Base-by-base conservation (phyloP, 208 protist species). In the Polymyxa betae region DNA sequence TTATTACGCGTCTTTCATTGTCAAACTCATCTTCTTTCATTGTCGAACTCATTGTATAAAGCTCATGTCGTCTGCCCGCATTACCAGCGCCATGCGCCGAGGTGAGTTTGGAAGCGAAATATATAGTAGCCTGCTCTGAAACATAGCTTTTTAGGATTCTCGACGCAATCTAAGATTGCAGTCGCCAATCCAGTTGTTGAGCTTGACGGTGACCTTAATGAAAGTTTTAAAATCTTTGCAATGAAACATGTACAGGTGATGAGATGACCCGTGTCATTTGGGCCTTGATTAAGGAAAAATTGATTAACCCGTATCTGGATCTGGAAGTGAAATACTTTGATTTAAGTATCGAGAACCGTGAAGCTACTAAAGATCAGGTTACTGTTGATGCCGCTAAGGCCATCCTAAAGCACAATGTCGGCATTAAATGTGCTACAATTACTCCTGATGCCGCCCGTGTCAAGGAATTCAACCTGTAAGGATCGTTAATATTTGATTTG, bases 191-290 rank as follows among this genome's bases (percentile, higher is more conserved):
- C 72, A 20, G 72, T 82, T 43, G 72, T 82, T 43, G 72, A 89
- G 29, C 29, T 60, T 20, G 54, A 89, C 88, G 54, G 54, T 77
- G 66, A 32, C 66, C 88, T 49, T 66, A 45, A 20, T 72, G 38
- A 45, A 44, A 40, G 32, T 5, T 5, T 20, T 20, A 32, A 12
- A 5, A 35, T 35, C 12, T 82, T 82, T 35, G 35, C n/a, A 43
- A 82, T 38, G 29, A 38, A 45, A 40, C 32, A 45, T 77, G 46
- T 12, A 45, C 46, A 60, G 98, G 98, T 89, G 98, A 99, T 93
- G 98, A 99, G 94, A 98, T 98, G 97, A 98, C 98, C 16, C 95
- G 97, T 88, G 97, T 98, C 52, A 98, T 98, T 88, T 99, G 97
- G 98, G 49, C 94, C 12, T 94, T 96, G 91, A 98, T 99, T 94